Evolutionary conservation across 2,329 filamentous ascomycete species (phyloP).

Genomic region (Escovopsis sp.): DNA sequence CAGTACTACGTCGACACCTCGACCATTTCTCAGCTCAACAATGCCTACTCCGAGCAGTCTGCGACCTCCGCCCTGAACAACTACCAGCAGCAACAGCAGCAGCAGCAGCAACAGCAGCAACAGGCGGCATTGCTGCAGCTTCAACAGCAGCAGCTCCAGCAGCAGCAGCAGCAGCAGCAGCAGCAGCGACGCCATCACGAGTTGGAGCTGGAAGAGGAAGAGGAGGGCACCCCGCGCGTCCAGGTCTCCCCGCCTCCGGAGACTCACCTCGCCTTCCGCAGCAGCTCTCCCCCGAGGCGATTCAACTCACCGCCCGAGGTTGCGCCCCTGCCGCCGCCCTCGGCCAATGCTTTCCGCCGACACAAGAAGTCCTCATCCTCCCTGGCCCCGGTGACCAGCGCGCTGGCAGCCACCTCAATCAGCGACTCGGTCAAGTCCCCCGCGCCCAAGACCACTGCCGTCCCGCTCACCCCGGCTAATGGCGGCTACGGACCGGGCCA

Average conservation of each 20-base stretch:
- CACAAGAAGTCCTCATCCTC: constrained; percentile 76
- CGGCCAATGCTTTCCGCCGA: constrained; percentile 81
- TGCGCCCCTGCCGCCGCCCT: constrained; percentile 66
- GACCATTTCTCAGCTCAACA: constrained; percentile 29
- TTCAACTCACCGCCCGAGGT: constrained; percentile 53
- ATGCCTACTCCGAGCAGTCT: constrained; percentile 28
- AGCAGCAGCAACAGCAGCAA: constrained; percentile 29
- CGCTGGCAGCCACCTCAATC: constrained; percentile 29
- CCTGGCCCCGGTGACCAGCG: constrained; percentile 43
- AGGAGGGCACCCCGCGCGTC: constrained; percentile 50
- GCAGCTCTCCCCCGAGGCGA: constrained; percentile 50
- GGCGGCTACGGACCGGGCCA: constrained; percentile 89
- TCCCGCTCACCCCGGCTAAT: constrained; percentile 66
- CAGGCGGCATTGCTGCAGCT: constrained; percentile 27
- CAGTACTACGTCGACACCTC: constrained; percentile 69
- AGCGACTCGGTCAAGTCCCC: constrained; percentile 36
- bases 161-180: constrained; percentile 26
- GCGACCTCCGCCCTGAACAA: constrained; percentile 18
- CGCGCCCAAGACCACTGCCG: constrained; percentile 62
- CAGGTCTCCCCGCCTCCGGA: constrained; percentile 70
- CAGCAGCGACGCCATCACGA: constrained; percentile 28
- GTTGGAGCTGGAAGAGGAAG: constrained; percentile 22
- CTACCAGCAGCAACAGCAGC: constrained; percentile 22
- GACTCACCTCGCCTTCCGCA: constrained; percentile 39
- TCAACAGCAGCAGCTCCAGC: constrained; percentile 29